A percentile compares a stretch with the other conserved stretches of the same genome.
phyloP scores from a whole-genome alignment of 805 yeast genomes.

The Candida silvatica region DNA sequence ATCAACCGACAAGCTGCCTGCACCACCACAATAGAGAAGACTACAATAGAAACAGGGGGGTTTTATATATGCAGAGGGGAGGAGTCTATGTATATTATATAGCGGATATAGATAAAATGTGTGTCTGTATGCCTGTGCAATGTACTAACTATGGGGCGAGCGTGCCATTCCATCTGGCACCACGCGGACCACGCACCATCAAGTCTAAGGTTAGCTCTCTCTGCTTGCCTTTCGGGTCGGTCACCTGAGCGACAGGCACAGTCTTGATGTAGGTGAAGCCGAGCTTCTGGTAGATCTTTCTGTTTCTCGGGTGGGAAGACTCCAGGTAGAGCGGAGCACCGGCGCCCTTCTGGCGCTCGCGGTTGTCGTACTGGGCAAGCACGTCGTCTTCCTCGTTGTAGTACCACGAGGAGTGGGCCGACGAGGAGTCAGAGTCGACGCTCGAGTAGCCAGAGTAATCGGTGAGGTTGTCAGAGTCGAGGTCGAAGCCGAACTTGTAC shows the following conservation, averaged over 20 bases:
- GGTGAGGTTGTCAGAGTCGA: slow-evolving; percentile 25
- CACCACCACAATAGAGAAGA: slow-evolving; percentile 2
- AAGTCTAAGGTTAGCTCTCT: slow-evolving; percentile 27
- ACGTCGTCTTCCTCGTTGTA: slow-evolving; percentile 27
- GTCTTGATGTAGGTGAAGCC: slow-evolving; percentile 37
- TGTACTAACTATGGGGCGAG: too few species aligned
- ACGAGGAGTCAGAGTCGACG: slow-evolving; percentile 21
- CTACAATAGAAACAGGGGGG: neutral
- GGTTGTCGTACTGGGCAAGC: slow-evolving; percentile 24
- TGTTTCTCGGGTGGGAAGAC: slow-evolving; percentile 45
- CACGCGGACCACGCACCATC: slow-evolving; percentile 30
- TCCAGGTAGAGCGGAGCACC: slow-evolving; percentile 41
- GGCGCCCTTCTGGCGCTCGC: slow-evolving; percentile 19
- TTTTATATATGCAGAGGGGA: neutral
- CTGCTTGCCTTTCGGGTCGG: slow-evolving; percentile 15
- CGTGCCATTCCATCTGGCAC: slow-evolving; percentile 23
- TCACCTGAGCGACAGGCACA: slow-evolving; percentile 25
- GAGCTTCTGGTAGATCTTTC: slow-evolving; percentile 43
- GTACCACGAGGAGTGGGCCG: slow-evolving; percentile 27
- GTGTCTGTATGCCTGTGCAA: too few species aligned
- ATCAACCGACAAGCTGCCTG: slow-evolving; percentile 15
- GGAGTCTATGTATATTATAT: neutral
- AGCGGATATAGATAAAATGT: too few species aligned
- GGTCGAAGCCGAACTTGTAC: slow-evolving; percentile 24
- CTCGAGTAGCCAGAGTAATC: slow-evolving; percentile 27